Base-by-base conservation (phyloP, 495 filamentous ascomycete genomes). In the Staphylotrichum longicolle region DNA sequence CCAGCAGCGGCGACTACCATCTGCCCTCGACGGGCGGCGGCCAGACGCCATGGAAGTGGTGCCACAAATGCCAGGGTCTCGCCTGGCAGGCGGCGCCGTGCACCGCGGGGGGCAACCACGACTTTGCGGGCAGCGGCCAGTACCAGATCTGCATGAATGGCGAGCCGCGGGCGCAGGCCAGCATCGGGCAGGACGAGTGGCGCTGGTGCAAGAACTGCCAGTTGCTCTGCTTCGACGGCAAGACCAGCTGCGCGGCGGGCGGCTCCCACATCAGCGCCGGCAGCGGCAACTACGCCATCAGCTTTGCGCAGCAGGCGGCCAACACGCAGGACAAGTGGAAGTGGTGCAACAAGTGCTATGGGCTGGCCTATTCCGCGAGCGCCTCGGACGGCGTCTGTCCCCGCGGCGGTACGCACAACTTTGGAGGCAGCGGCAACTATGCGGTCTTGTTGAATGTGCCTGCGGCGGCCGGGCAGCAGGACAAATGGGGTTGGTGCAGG, bases 211-310 rank as follows among this genome's bases (percentile, higher is more conserved):
- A 41, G 37, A 11, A 20, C 51, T 41, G 37, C 51, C 14, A 54
- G 34, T 12, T 52, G 49, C 49, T 52, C 30, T 52, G 49, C 49
- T 39, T 35, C 49, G 49, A 52, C 49, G 49, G 49, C 49, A 52
- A 52, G 32, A 52, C 49, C 8, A 14, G 34, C 14, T 54, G 51
- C 34, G 51, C 35, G 12, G 51, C 34, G 11, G 51, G 35, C 51
- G 51, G 7, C n/a, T 5, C 15, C 4, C 51, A 54, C 12, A 37
- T 37, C 34, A 37, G 14, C 49, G 35, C 15, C 5, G 51, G 33
- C 51, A 20, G 10, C 33, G 37, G 11, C 51, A 27, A 54, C 35
- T 39, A 54, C 34, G 20, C 3, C 6, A 3, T 54, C 33, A 41
- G 15, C 5, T 39, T 54, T 20, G 35, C 33, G 12, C 10, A 7